phyloP scores from a whole-genome alignment of 371 early-diverging fungal species.

The Capillidium heterosporum region DNA sequence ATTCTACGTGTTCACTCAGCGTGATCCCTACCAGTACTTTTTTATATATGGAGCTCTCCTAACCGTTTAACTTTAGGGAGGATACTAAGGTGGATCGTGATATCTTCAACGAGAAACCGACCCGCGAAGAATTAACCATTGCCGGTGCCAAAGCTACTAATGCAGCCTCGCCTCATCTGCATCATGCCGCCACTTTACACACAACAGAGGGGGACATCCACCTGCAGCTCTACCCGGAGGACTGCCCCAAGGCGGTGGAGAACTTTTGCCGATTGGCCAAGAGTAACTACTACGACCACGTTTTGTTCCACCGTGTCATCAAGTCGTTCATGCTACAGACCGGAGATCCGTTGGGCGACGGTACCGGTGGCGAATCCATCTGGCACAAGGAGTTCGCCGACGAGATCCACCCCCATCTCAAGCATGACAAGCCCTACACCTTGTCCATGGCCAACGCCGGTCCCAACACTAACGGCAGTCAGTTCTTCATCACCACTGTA shows the following conservation, averaged over 20 bases:
- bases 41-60: not conserved
- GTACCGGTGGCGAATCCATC: constrained; percentile 90
- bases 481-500: constrained; percentile 96
- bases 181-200: constrained; percentile 60
- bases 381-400: constrained; percentile 94
- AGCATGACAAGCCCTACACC: constrained; percentile 77
- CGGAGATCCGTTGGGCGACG: constrained; percentile 70
- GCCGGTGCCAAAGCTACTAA: constrained; percentile 15
- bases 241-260: constrained; percentile 83
- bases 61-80: constrained; percentile 13
- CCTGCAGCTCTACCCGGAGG: constrained; percentile 61
- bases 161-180: constrained; percentile 18
- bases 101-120: constrained; percentile 92
- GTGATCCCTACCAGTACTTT: constrained; percentile 63
- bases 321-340: constrained; percentile 83
- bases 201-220: constrained; percentile 77
- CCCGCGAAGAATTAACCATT: constrained; percentile 85
- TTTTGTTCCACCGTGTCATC: constrained; percentile 82
- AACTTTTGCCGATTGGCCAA: constrained; percentile 71
- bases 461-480: constrained; percentile 78
- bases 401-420: constrained; percentile 63
- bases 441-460: constrained; percentile 98
- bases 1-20: constrained; percentile 76
- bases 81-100: constrained; percentile 61
- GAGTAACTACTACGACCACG: constrained; percentile 52